Percentiles rank a stretch among this genome's conserved stretches.
Evolutionary conservation across 2,329 filamentous ascomycete species (phyloP).

Genomic region (Knufia petricola): DNA sequence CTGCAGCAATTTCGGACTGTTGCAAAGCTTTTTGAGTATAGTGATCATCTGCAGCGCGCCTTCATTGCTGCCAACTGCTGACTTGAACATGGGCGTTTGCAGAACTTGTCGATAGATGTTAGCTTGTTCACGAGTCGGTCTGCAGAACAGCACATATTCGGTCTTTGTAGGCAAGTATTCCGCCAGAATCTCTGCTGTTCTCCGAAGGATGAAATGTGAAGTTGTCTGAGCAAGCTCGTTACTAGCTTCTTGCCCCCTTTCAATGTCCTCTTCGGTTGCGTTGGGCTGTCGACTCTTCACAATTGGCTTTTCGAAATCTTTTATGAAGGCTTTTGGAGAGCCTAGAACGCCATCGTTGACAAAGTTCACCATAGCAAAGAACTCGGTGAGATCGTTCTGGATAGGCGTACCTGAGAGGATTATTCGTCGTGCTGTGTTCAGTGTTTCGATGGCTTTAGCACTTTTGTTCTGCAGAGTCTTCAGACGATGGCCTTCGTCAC

Average conservation of each 20-base stretch:
- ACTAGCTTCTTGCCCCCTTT: constrained; percentile 53
- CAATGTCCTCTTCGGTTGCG: constrained; percentile 50
- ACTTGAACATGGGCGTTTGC: constrained; percentile 54
- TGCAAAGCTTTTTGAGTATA: constrained; percentile 64
- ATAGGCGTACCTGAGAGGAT: constrained; percentile 60
- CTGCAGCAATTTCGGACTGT: constrained; percentile 55
- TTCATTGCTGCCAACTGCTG: constrained; percentile 50
- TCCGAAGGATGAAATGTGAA: constrained; percentile 54
- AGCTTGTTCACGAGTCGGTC: constrained; percentile 51
- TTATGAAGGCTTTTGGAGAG: constrained; percentile 53
- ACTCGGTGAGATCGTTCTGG: constrained; percentile 59
- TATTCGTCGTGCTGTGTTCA: constrained; percentile 52
- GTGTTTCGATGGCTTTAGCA: constrained; percentile 53
- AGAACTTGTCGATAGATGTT: constrained; percentile 55
- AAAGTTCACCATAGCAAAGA: constrained; percentile 59
- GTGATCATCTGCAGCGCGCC: constrained; percentile 60
- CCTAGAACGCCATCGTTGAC: constrained; percentile 58
- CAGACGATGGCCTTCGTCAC: constrained; percentile 59
- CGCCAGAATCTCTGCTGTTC: constrained; percentile 56
- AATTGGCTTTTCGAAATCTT: constrained; percentile 56
- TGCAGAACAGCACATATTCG: constrained; percentile 58
- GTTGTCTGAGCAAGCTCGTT: constrained; percentile 53
- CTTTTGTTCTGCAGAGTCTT: constrained; percentile 62
- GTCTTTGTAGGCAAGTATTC: constrained; percentile 59
- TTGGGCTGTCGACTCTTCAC: constrained; percentile 55